phyloP scores from a whole-genome alignment of 164 flowering plant species.

The Euptelea pleiosperma region DNA sequence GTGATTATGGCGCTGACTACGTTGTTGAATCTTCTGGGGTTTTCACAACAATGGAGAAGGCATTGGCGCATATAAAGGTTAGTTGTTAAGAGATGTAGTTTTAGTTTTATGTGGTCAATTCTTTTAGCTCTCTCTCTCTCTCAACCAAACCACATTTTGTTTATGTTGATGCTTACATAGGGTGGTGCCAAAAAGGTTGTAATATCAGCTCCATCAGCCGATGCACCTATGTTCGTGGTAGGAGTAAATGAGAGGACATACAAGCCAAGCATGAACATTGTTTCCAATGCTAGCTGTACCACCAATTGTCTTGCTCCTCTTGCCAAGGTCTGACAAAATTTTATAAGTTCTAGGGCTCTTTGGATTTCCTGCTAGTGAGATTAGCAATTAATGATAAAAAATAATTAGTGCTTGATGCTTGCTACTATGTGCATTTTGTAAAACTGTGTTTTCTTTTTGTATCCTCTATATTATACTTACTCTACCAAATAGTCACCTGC shows the following conservation, averaged over 20 bases:
- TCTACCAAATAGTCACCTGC: too few relatives aligned
- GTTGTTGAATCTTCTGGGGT: conserved; percentile 98
- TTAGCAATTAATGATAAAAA: too few relatives aligned
- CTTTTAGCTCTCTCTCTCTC: too few relatives aligned
- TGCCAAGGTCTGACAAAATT: conserved; percentile 52
- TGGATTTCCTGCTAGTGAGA: too few relatives aligned
- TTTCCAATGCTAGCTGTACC: conserved; percentile 98
- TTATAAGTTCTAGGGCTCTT: too few relatives aligned
- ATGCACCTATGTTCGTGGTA: conserved; percentile 98
- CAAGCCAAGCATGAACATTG: conserved; percentile 84
- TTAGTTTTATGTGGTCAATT: too few relatives aligned
- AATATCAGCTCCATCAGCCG: conserved; percentile 98
- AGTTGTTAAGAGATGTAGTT: too few relatives aligned
- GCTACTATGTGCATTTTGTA: too few relatives aligned
- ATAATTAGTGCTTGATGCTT: too few relatives aligned
- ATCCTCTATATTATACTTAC: too few relatives aligned
- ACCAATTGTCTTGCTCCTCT: conserved; percentile 98
- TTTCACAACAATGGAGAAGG: conserved; percentile 84
- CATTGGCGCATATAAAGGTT: conserved; percentile 80
- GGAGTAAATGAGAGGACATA: conserved; percentile 91
- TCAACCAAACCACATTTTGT: too few relatives aligned
- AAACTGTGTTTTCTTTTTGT: too few relatives aligned
- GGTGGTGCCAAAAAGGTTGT: conserved; percentile 97
- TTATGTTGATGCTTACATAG: conserved; percentile 47
- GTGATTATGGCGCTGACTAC: conserved; percentile 82